These are phyloP conservation scores for Annulohypoxylon moriforme DNA, from an alignment of 495 filamentous ascomycete genomes.

Conservation along the genomic window DNA sequence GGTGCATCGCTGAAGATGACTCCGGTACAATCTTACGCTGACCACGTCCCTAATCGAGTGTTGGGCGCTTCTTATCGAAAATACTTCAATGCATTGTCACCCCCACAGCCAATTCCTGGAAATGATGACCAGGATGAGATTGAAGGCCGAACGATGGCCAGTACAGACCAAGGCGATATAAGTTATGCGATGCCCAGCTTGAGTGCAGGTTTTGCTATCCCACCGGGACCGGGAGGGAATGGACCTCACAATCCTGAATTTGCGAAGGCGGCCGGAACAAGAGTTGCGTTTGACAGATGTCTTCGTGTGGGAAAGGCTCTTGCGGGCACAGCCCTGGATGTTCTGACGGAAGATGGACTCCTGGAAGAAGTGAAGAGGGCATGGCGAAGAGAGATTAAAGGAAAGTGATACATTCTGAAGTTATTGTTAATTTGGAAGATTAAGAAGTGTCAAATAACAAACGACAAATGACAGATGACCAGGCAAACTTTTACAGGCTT, in stretches of 20 bases:
- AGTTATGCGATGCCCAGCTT: conserved; percentile 73
- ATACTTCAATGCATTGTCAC: conserved; percentile 63
- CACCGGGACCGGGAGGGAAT: conserved; percentile 53
- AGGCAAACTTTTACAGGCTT: too few species aligned
- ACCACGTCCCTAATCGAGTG: conserved; percentile 70
- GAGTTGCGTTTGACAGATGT: conserved; percentile 62
- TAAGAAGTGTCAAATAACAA: not conserved
- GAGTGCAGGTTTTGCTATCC: conserved; percentile 68
- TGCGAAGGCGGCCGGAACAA: conserved; percentile 65
- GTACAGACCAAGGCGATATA: conserved; percentile 72
- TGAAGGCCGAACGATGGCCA: conserved; percentile 64
- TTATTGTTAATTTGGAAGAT: not conserved
- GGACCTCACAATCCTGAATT: conserved; percentile 73
- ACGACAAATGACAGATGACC: too few species aligned
- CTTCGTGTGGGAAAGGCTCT: conserved; percentile 67
- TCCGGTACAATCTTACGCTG: conserved; percentile 62
- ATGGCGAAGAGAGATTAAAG: conserved; percentile 40
- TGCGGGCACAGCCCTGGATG: conserved; percentile 65
- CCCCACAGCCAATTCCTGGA: conserved; percentile 54
- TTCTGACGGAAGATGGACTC: conserved; percentile 59
- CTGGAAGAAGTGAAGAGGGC: conserved; percentile 54
- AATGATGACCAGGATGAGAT: conserved; percentile 60
- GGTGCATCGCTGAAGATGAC: conserved; percentile 65
- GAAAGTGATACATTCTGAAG: not conserved
- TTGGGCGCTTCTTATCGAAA: conserved; percentile 64